These are phyloP conservation scores for Candida maesae DNA, from an alignment of 805 yeast species.

Conservation along the genomic window DNA sequence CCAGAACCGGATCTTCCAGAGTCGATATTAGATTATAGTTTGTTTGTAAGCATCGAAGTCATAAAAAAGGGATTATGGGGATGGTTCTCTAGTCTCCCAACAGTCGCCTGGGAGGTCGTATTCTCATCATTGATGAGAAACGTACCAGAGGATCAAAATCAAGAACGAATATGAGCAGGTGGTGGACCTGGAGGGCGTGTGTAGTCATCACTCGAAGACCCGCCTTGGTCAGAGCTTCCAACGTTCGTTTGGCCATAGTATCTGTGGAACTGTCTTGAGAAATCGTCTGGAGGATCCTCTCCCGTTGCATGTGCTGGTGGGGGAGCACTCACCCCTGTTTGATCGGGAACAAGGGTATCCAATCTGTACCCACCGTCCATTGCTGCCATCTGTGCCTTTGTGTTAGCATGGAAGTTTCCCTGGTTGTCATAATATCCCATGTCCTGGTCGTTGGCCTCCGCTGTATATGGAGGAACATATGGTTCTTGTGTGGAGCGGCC, in stretches of 20 bases:
- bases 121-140: too few relatives aligned
- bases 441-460: conserved; percentile 63
- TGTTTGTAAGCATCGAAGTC: too few relatives aligned
- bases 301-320: conserved; percentile 16
- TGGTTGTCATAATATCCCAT: conserved; percentile 51
- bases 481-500: conserved; percentile 43
- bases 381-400: conserved; percentile 26
- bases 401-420: conserved; percentile 32
- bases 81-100: too few relatives aligned
- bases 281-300: conserved; percentile 15
- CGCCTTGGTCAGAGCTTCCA: background rate
- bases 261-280: conserved; percentile 26
- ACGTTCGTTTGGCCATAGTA: conserved; percentile 15
- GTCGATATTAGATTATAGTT: too few relatives aligned
- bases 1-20: too few relatives aligned
- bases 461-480: conserved; percentile 69
- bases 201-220: conserved; percentile 3
- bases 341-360: conserved; percentile 23
- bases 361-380: conserved; percentile 13
- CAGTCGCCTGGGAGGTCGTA: too few relatives aligned
- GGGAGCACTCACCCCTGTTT: conserved; percentile 19
- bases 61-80: too few relatives aligned
- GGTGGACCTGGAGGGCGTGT: conserved; percentile 27
- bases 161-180: conserved; percentile 17
- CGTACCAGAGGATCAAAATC: background rate